A percentile compares a stretch with the other conserved stretches of the same genome.
These are phyloP conservation scores for Aspergillus egyptiacus DNA, from an alignment of 495 filamentous ascomycete genomes.

Conservation along the genomic window DNA sequence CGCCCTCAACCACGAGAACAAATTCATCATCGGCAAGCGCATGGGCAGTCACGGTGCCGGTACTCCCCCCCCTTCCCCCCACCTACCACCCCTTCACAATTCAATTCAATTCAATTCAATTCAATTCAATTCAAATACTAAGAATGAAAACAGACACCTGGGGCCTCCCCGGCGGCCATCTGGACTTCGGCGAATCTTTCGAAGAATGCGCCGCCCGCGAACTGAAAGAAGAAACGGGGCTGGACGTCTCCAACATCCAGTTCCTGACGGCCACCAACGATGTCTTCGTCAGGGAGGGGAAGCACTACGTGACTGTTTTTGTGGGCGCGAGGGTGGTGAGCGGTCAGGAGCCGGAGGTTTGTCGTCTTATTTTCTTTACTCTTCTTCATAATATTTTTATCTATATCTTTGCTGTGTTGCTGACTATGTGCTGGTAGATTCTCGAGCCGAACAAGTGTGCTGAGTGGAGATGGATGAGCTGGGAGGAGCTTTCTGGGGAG, in stretches of 20 bases:
- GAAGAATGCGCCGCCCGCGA: conserved; percentile 16
- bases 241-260: background rate
- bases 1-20: conserved; percentile 22
- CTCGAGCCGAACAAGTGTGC: conserved; percentile 16
- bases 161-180: conserved; percentile 20
- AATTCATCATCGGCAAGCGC: conserved; percentile 32
- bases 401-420: no score
- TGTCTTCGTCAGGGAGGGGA: conserved; percentile 11
- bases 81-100: background rate
- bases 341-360: conserved; percentile 5
- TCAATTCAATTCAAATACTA: no score
- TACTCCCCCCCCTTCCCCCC: conserved; percentile 1
- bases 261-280: conserved; percentile 19
- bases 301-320: conserved; percentile 20
- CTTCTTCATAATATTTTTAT: no score
- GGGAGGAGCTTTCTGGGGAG: conserved; percentile 8
- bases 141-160: conserved; percentile 13
- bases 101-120: no score
- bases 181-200: conserved; percentile 15
- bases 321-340: conserved; percentile 4
- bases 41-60: conserved; percentile 36
- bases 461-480: conserved; percentile 16
- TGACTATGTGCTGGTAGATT: conserved; percentile 6
- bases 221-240: conserved; percentile 16
- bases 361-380: background rate